A percentile compares a stretch with the other conserved stretches of the same genome.
phyloP scores from a whole-genome alignment of 306 rosid genomes.

The Styphnolobium japonicum region DNA sequence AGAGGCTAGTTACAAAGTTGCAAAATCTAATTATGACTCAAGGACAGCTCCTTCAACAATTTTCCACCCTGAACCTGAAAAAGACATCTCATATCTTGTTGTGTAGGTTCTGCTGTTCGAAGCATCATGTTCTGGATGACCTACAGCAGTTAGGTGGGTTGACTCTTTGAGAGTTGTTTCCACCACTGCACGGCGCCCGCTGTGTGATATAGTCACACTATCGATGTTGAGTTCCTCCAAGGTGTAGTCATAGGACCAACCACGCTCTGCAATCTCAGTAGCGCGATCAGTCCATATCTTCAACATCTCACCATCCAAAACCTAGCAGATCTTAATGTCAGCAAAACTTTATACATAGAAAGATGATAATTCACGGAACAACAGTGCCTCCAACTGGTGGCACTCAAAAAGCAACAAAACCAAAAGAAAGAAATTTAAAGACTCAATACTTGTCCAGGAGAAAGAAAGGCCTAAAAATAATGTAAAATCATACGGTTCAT shows the following conservation, averaged over 20 bases:
- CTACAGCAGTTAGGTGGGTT: slow-evolving; percentile 60
- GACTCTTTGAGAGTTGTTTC: slow-evolving; percentile 87
- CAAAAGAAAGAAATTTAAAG: background rate
- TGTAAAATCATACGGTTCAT: slow-evolving; percentile 1
- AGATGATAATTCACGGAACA: background rate
- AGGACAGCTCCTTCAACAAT: slow-evolving; percentile 92
- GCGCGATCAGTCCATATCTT: slow-evolving; percentile 94
- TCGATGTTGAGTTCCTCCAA: slow-evolving; percentile 74
- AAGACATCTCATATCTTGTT: slow-evolving; percentile 78
- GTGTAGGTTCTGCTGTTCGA: slow-evolving; percentile 80
- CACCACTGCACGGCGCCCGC: slow-evolving; percentile 80
- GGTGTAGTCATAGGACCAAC: slow-evolving; percentile 79
- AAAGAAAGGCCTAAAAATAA: background rate
- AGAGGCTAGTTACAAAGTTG: background rate
- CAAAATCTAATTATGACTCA: slow-evolving; percentile 46
- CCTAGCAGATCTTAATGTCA: slow-evolving; percentile 45
- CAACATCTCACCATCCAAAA: slow-evolving; percentile 94
- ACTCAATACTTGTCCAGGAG: background rate
- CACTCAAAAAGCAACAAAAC: background rate
- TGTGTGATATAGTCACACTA: slow-evolving; percentile 75
- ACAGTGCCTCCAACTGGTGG: background rate
- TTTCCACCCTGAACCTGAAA: slow-evolving; percentile 75
- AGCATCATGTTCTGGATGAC: slow-evolving; percentile 66
- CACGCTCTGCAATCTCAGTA: slow-evolving; percentile 74
- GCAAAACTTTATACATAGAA: slow-evolving; percentile 5